Evolutionary conservation across 2,329 filamentous ascomycete genomes (phyloP), one percentile per base, ranked within the genome.

Genomic region (Aspergillus pseudoglaucus): DNA sequence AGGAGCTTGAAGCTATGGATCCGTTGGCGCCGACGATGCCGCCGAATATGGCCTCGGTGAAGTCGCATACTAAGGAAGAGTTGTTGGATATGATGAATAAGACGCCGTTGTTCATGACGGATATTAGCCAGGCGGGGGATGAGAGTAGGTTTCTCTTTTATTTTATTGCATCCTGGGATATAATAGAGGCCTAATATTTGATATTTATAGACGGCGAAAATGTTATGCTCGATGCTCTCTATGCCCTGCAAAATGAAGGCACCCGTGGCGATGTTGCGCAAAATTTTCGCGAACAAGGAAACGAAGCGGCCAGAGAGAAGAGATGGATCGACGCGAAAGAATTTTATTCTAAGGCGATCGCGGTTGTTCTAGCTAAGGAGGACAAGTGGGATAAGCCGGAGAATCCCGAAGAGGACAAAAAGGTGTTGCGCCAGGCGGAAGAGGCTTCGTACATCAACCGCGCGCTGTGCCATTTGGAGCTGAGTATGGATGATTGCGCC

Each of bases 41-140:
- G 4, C 81, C 81, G 1, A 72, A 70, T 4, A 80, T 83, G 73
- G 78, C 77, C 15, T 76, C 75, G 2, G 70, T 80, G 40, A 76
- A 75, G 51, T 73, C 76, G 47, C 75, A 81, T 60, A 75, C 76
- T 4, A 73, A 73, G 1, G 80, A 84, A 42, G 80, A 87, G 55
- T 70, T 87, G 32, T 61, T 84, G 37, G 71, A 75, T 42, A 80
- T 85, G 59, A 75, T 88, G 70, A 86, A 85, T 61, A 81, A 82
- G 54, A 77, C 80, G 42, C 93, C 93, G 6, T 79, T 98, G 33
- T 98, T 98, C 76, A 98, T 98, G 93, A 97, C 90, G 25, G 84
- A 88, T 57, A 77, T 96, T 30, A 88, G 80, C 49, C 78, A 80
- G 50, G 78, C 77, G 10, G 77, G 76, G 46, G 78, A 76, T 48